Evolutionary conservation across 306 rosid species (phyloP).

Genomic region (Sicyos baderoa): DNA sequence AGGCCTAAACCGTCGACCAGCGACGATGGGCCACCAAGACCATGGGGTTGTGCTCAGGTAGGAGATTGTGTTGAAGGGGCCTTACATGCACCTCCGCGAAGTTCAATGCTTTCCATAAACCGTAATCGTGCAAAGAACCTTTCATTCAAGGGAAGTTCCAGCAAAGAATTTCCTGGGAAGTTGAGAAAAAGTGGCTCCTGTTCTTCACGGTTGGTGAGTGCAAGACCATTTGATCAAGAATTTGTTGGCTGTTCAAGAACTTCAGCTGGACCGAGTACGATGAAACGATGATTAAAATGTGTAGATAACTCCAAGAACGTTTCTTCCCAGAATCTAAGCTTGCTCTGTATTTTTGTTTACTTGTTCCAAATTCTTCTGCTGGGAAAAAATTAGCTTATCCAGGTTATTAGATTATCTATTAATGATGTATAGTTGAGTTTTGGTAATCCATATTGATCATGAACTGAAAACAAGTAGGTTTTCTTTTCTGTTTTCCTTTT

Average conservation of each 20-base stretch:
- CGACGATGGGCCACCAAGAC: conserved; percentile 56
- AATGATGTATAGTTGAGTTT: conserved; percentile 17
- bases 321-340: background rate
- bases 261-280: conserved; percentile 34
- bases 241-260: conserved; percentile 49
- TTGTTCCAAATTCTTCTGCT: conserved; percentile 21
- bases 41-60: conserved; percentile 63
- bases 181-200: conserved; percentile 37
- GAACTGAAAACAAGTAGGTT: background rate
- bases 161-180: conserved; percentile 64
- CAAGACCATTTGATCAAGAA: conserved; percentile 43
- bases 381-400: background rate
- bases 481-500: background rate
- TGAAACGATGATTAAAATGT: conserved; percentile 28
- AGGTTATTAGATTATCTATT: background rate
- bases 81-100: conserved; percentile 51
- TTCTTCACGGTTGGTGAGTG: conserved; percentile 41
- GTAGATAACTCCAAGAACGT: conserved; percentile 17
- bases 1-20: conserved; percentile 33
- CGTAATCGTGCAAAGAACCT: conserved; percentile 54
- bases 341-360: conserved; percentile 19
- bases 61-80: conserved; percentile 76
- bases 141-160: conserved; percentile 43
- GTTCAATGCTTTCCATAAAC: conserved; percentile 48
- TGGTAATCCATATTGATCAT: background rate